Base-by-base conservation (phyloP, 805 yeast species). In the Candida argentea region DNA sequence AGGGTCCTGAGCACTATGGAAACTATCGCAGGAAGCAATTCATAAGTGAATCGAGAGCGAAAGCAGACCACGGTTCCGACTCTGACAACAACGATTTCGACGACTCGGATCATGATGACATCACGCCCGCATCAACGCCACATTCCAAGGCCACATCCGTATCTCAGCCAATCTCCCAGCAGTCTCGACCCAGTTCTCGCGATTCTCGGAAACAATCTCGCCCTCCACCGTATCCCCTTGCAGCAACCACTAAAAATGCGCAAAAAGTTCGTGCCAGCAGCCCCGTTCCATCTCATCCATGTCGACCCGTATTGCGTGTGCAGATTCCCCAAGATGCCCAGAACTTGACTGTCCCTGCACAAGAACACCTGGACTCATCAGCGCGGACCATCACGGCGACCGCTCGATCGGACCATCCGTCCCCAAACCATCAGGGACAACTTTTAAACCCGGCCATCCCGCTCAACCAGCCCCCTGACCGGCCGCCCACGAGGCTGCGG, bases 1-100 rank as follows among this genome's bases (percentile, higher is more conserved):
- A 79, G 45, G 60, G 65, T 13, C 87, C 87, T 0, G 63, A 60
- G 4, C 78, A 76, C 46, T 81, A 73, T 43, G 86, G 86, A 8
- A 67, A 67, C 35, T 73, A 73, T 47, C 55, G 54, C 35, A 57
- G 67, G 41, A 57, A 58, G 28, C 38, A 37, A 29, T 43, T 40
- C 30, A 38, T 61, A 14, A 33, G 34, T 9, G 43, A 42, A 12
- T 38, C 35, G 13, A 28, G 33, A 20, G 27, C 33, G 11, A 35
- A 31, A 14, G 27, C 31, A 10, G 32, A 27, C 12, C 36, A 24
- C 23, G 29, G 28, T 8, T 18, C 20, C 7, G 10, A 18, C 20
- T 18, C 12, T 19, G 21, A 7, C 20, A 13, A 11, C 29, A 20
- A 14, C 22, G 20, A 54, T 3, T 42, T 41, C 19, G 51, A 26